Conservation (phyloP, 2,329 filamentous ascomycete species). For the Herpotrichia juniperi region DNA sequence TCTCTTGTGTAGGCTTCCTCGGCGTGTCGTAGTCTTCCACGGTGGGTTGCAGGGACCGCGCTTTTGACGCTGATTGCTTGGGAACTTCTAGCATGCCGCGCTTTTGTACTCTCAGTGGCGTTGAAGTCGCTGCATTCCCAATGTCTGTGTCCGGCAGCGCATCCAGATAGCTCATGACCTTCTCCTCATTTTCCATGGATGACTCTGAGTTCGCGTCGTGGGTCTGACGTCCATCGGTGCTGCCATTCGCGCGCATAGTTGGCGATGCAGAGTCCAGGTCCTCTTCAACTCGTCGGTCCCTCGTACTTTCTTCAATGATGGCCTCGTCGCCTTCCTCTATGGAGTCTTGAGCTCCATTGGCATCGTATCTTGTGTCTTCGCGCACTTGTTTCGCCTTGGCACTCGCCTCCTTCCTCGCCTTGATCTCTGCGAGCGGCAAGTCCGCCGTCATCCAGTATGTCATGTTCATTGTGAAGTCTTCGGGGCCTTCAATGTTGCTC, state of each 20-base stretch:
- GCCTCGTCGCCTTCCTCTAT: conserved; percentile 26
- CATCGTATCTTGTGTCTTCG: conserved; percentile 23
- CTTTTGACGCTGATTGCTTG: conserved; percentile 29
- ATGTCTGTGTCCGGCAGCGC: conserved; percentile 44
- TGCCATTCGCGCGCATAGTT: conserved; percentile 30
- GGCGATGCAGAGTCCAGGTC: conserved; percentile 22
- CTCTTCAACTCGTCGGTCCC: conserved; percentile 5
- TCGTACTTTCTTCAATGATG: conserved; percentile 20
- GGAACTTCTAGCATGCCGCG: conserved; percentile 36
- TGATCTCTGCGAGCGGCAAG: conserved; percentile 31
- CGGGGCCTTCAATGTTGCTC: conserved; percentile 49
- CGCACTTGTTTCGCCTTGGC: conserved; percentile 19
- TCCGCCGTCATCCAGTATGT: conserved; percentile 50
- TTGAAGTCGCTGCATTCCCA: conserved; percentile 27
- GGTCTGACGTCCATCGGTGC: conserved; percentile 24
- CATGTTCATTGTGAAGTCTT: conserved; percentile 52
- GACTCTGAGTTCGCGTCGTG: conserved; percentile 32
- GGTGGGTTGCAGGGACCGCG: conserved; percentile 40
- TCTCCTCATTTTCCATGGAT: conserved; percentile 47
- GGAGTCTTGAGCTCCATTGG: conserved; percentile 16
- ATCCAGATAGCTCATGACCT: conserved; percentile 45
- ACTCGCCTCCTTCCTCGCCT: conserved; percentile 39
- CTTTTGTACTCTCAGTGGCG: conserved; percentile 30
- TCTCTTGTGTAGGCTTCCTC: conserved; percentile 42
- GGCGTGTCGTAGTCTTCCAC: conserved; percentile 46